Percentiles rank a stretch among this genome's conserved stretches.
phyloP scores from a whole-genome alignment of 116 monocot genomes.

The Zostera marina region DNA sequence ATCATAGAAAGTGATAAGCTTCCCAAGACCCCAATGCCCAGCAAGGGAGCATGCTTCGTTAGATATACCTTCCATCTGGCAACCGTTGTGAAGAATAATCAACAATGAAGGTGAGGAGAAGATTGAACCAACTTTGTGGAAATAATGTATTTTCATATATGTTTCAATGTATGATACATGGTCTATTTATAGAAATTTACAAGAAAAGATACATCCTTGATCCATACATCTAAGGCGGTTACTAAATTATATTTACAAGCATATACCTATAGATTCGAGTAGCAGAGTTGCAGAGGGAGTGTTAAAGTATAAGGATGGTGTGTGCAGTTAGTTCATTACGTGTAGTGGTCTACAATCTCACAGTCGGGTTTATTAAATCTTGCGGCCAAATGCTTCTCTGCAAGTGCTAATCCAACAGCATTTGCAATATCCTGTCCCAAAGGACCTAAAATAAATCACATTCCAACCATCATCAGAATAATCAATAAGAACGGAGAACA shows the following conservation, averaged over 20 bases:
- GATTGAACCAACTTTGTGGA: too few species aligned
- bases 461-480: slow-evolving; percentile 1
- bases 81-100: slow-evolving; percentile 29
- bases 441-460: slow-evolving; percentile 37
- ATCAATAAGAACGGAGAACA: background rate
- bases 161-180: too few species aligned
- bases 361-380: slow-evolving; percentile 77
- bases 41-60: slow-evolving; percentile 73
- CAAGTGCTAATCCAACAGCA: slow-evolving; percentile 81
- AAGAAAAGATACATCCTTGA: too few species aligned
- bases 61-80: slow-evolving; percentile 80
- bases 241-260: background rate
- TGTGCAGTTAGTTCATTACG: slow-evolving; percentile 28
- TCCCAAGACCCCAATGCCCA: slow-evolving; percentile 79
- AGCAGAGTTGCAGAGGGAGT: background rate
- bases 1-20: slow-evolving; percentile 83
- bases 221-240: background rate
- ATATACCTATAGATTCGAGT: background rate
- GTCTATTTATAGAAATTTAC: too few species aligned
- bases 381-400: slow-evolving; percentile 67
- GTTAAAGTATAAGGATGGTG: background rate
- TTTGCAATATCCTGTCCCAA: slow-evolving; percentile 87
- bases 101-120: background rate
- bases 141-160: too few species aligned
- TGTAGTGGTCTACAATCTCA: slow-evolving; percentile 85